Conservation (phyloP, 2,329 filamentous ascomycete genomes). For the Scytalidium sp. region DNA sequence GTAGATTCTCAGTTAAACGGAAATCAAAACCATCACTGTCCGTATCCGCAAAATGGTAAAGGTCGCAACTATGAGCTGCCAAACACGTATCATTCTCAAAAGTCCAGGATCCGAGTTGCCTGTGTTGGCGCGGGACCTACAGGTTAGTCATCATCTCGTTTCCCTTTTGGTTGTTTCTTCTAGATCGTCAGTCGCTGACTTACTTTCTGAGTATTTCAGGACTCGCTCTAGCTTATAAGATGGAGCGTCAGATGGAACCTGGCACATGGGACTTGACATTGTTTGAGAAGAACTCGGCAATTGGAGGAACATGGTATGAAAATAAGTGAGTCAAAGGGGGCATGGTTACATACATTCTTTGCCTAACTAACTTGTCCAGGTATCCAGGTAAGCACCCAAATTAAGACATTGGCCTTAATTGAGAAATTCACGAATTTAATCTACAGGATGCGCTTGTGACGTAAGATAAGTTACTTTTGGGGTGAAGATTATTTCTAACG, state of each 20-base stretch:
- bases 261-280: constrained; percentile 35
- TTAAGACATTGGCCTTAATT: background rate
- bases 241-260: constrained; percentile 11
- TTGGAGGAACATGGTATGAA: constrained; percentile 56
- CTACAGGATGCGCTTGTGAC: background rate
- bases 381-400: background rate
- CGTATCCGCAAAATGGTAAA: background rate
- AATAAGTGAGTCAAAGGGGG: constrained; percentile 29
- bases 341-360: background rate
- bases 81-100: constrained; percentile 13
- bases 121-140: constrained; percentile 15
- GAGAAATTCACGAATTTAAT: background rate
- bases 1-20: background rate
- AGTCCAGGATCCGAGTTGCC: constrained; percentile 16
- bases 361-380: background rate
- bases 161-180: background rate
- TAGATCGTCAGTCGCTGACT: background rate
- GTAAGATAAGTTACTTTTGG: background rate
- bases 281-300: constrained; percentile 42
- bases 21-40: background rate
- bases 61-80: background rate
- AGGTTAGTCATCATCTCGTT: constrained; percentile 2
- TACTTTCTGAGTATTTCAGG: constrained; percentile 2
- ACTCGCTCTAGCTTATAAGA: constrained; percentile 16
- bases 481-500: background rate